These are phyloP conservation scores for Aulographum hederae DNA, from an alignment of 2,329 filamentous ascomycete species.

Conservation along the genomic window DNA sequence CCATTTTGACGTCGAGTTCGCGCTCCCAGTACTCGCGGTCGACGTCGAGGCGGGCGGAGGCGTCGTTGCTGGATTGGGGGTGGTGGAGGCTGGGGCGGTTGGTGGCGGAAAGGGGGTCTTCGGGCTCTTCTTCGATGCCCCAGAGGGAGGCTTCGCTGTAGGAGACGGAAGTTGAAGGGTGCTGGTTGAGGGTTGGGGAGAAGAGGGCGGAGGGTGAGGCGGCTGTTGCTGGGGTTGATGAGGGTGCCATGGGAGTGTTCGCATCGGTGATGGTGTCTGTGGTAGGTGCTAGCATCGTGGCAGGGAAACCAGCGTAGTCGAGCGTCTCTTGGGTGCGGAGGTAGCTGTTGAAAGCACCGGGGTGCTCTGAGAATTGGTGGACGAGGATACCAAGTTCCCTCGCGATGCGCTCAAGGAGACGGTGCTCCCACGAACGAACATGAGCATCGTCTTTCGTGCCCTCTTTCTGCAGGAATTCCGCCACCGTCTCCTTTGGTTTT, in stretches of 20 bases:
- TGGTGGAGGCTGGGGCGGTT: too few species aligned
- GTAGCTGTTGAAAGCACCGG: conserved; percentile 78
- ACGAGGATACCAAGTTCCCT: conserved; percentile 73
- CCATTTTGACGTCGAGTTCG: conserved; percentile 75
- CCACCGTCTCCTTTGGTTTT: background rate
- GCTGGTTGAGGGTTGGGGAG: conserved; percentile 24
- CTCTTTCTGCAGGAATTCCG: conserved; percentile 8
- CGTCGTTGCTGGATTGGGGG: conserved; percentile 12
- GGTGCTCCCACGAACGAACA: conserved; percentile 50
- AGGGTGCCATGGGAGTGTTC: conserved; percentile 11
- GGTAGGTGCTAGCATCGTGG: conserved; percentile 9
- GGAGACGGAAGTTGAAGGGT: conserved; percentile 13
- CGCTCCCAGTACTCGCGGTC: conserved; percentile 78
- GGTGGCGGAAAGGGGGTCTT: conserved; percentile 21
- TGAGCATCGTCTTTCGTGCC: conserved; percentile 16
- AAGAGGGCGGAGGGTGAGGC: conserved; percentile 23
- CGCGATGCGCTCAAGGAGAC: conserved; percentile 67
- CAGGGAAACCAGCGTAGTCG: conserved; percentile 60
- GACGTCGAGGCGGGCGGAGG: conserved; percentile 26
- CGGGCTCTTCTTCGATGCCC: conserved; percentile 46
- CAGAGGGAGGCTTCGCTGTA: conserved; percentile 38
- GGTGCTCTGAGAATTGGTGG: conserved; percentile 67
- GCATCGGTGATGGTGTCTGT: conserved; percentile 6
- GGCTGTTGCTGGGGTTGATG: conserved; percentile 10
- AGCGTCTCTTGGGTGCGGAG: conserved; percentile 37